phyloP scores from a whole-genome alignment of 805 yeast species.

The Saccharomyces eubayanus region DNA sequence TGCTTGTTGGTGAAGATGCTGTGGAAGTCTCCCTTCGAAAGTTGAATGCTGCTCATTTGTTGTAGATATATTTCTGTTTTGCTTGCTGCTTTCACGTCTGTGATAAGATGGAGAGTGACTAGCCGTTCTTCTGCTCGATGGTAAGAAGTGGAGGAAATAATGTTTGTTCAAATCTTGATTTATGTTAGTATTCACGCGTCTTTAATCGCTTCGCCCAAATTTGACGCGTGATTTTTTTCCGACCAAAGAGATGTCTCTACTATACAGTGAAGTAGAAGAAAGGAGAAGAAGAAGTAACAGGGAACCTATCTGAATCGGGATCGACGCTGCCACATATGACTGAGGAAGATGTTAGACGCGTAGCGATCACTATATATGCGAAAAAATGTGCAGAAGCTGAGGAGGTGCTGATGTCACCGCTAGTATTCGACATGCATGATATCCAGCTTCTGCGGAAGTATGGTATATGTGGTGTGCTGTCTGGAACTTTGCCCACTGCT shows the following conservation, averaged over 20 bases:
- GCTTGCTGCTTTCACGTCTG: neutral
- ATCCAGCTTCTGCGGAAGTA: conserved; percentile 46
- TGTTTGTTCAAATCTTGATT: neutral
- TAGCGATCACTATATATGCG: neutral
- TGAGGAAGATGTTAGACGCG: neutral
- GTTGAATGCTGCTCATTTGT: conserved; percentile 14
- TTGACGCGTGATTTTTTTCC: neutral
- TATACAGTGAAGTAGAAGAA: neutral
- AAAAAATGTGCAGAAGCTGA: neutral
- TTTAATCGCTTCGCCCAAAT: neutral
- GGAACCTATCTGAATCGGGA: neutral
- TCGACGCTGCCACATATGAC: neutral
- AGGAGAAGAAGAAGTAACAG: neutral
- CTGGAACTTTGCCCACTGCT: conserved; percentile 80
- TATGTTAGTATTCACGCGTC: neutral
- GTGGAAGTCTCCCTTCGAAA: conserved; percentile 24
- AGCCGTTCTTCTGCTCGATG: neutral
- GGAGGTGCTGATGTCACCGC: conserved; percentile 32
- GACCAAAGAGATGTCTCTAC: neutral
- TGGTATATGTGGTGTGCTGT: conserved; percentile 67
- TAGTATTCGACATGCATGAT: conserved; percentile 51
- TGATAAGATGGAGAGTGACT: neutral
- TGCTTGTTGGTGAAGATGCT: conserved; percentile 24
- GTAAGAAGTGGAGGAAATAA: neutral
- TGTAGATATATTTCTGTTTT: neutral